These are phyloP conservation scores for Eucalyptus viminalis DNA, from an alignment of 345 rosid species.

Conservation along the genomic window DNA sequence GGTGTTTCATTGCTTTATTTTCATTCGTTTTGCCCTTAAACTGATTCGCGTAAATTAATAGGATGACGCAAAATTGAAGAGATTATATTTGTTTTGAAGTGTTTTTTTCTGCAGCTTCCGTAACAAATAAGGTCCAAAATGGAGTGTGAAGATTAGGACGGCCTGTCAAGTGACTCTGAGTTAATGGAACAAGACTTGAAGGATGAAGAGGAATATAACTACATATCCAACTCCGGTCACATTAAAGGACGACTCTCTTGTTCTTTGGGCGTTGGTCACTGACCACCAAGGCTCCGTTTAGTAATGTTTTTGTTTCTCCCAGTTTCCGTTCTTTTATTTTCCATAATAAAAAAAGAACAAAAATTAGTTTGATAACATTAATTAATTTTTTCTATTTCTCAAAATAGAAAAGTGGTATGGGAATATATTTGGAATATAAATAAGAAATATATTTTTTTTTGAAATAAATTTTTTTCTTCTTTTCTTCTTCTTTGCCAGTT, in stretches of 20 bases:
- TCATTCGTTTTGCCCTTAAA: neutral
- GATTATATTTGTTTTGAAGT: neutral
- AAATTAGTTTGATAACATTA: too few relatives aligned
- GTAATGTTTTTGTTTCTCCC: too few relatives aligned
- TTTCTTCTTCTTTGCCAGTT: too few relatives aligned
- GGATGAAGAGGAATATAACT: conserved; percentile 9
- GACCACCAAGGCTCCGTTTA: too few relatives aligned
- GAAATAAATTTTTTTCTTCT: too few relatives aligned
- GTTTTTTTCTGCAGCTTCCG: neutral
- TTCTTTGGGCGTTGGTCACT: too few relatives aligned
- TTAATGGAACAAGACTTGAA: neutral
- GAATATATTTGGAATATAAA: too few relatives aligned
- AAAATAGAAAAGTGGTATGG: rapidly evolving
- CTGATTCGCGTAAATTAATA: neutral
- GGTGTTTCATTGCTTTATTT: neutral
- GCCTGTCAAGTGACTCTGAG: conserved; percentile 1
- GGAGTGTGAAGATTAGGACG: conserved; percentile 5
- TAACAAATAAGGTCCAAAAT: neutral
- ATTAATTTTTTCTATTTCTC: too few relatives aligned
- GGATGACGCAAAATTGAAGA: neutral
- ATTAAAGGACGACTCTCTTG: too few relatives aligned
- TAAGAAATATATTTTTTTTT: too few relatives aligned
- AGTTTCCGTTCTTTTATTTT: too few relatives aligned
- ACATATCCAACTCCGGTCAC: neutral
- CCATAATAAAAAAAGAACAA: too few relatives aligned